Conservation (phyloP, 352 stramenopile species). For the Phytopythium helicoides region DNA sequence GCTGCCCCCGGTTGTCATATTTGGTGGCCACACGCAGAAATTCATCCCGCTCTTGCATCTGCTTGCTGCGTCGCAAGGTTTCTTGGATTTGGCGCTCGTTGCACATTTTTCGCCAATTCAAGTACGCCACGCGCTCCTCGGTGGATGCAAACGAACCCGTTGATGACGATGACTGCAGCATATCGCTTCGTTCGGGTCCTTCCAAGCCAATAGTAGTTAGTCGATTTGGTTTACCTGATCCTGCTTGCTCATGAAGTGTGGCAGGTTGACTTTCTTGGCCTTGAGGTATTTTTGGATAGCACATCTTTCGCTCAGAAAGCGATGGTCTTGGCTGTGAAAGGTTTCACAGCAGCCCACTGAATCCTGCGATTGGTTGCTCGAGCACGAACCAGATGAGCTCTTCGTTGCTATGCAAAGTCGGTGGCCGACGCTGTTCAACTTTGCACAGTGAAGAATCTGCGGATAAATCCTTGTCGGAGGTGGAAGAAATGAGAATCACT, state of each 20-base stretch:
- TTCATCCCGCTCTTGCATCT: conserved; percentile 60
- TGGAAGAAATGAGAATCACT: conserved; percentile 16
- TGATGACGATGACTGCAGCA: conserved; percentile 18
- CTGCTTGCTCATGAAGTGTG: neutral
- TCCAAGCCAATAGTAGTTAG: neutral
- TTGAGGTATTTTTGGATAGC: conserved; percentile 27
- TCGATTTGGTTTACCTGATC: neutral
- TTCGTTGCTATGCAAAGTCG: neutral
- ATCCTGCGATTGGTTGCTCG: conserved; percentile 39
- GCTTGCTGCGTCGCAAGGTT: conserved; percentile 51
- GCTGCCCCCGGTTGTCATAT: conserved; percentile 30
- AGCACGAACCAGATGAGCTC: conserved; percentile 44
- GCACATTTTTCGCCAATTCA: conserved; percentile 73
- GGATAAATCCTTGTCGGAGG: neutral
- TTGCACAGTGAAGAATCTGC: neutral
- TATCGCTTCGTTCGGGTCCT: neutral
- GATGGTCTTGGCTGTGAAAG: neutral
- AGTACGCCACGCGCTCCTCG: conserved; percentile 61
- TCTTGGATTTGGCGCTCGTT: conserved; percentile 71
- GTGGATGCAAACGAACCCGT: conserved; percentile 45
- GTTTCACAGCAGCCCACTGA: conserved; percentile 25
- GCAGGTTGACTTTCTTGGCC: too few species aligned
- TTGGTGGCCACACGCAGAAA: conserved; percentile 46
- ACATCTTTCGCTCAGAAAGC: conserved; percentile 14
- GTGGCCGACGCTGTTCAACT: neutral